These are phyloP conservation scores for Ilex paraguariensis DNA, from an alignment of 305 asterid species.

Conservation along the genomic window DNA sequence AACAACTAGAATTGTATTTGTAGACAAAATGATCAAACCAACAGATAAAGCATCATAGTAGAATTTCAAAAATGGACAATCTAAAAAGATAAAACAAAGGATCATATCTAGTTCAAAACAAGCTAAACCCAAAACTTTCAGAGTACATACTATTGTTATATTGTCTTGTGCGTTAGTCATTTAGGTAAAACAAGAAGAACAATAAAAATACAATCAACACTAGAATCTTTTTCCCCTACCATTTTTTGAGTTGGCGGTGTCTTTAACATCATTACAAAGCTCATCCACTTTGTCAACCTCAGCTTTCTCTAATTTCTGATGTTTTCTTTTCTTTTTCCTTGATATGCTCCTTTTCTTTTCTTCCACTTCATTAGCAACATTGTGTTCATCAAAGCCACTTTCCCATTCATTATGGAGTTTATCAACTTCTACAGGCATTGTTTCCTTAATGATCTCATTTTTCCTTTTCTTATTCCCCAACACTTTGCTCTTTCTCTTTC, in stretches of 20 bases:
- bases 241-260: conserved; percentile 19
- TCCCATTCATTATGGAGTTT: conserved; percentile 14
- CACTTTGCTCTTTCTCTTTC: conserved; percentile 26
- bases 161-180: too few relatives aligned
- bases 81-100: too few relatives aligned
- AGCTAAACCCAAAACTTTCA: too few relatives aligned
- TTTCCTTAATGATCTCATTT: conserved; percentile 11
- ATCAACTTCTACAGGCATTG: conserved; percentile 7
- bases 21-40: too few relatives aligned
- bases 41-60: too few relatives aligned
- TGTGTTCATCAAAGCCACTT: conserved; percentile 16
- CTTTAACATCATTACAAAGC: conserved; percentile 10
- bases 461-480: conserved; percentile 35
- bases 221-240: conserved; percentile 24
- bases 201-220: neutral
- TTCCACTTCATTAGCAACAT: conserved; percentile 15
- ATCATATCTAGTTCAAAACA: too few relatives aligned
- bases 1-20: too few relatives aligned
- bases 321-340: conserved; percentile 38
- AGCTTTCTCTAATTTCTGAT: conserved; percentile 14
- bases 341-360: conserved; percentile 25
- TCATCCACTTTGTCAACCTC: conserved; percentile 8
- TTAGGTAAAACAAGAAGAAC: too few relatives aligned
- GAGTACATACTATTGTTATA: too few relatives aligned
- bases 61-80: too few relatives aligned